Conservation (phyloP, 139 green algal genomes). For the Chlorella ohadii region DNA sequence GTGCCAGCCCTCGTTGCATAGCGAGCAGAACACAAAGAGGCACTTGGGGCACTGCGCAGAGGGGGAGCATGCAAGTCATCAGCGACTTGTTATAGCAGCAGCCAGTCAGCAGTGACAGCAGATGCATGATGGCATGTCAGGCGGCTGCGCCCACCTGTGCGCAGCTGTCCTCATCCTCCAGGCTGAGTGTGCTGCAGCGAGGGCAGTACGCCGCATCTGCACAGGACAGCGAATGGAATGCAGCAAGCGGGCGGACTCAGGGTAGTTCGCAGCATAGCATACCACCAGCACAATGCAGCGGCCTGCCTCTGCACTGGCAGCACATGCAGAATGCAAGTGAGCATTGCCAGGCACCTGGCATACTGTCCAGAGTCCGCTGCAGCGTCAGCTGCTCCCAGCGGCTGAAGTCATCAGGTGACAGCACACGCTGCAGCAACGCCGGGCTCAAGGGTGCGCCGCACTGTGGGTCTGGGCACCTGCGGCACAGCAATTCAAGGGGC, state of each 20-base stretch:
- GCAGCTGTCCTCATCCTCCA: conserved; percentile 84
- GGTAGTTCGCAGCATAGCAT: too few species aligned
- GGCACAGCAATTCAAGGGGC: too few species aligned
- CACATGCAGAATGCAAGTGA: too few species aligned
- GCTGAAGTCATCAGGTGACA: conserved; percentile 54
- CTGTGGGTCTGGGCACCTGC: conserved; percentile 68
- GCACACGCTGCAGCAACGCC: conserved; percentile 44
- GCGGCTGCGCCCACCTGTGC: conserved; percentile 30
- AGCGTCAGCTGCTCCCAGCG: conserved; percentile 83
- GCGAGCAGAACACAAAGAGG: conserved; percentile 81
- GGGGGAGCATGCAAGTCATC: not conserved
- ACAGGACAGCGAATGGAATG: not conserved
- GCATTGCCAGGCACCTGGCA: conserved; percentile 48
- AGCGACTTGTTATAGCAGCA: too few species aligned
- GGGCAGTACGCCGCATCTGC: conserved; percentile 87
- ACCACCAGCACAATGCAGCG: too few species aligned
- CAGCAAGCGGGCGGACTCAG: too few species aligned
- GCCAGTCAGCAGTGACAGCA: too few species aligned
- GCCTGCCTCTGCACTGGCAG: too few species aligned
- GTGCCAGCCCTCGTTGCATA: conserved; percentile 79
- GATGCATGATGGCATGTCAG: too few species aligned
- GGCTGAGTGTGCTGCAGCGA: conserved; percentile 65
- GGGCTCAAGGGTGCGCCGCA: conserved; percentile 65
- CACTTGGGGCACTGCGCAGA: conserved; percentile 70
- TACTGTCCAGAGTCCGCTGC: conserved; percentile 75